phyloP scores from a whole-genome alignment of 2,329 filamentous ascomycete species.

The Aureobasidium vineae region DNA sequence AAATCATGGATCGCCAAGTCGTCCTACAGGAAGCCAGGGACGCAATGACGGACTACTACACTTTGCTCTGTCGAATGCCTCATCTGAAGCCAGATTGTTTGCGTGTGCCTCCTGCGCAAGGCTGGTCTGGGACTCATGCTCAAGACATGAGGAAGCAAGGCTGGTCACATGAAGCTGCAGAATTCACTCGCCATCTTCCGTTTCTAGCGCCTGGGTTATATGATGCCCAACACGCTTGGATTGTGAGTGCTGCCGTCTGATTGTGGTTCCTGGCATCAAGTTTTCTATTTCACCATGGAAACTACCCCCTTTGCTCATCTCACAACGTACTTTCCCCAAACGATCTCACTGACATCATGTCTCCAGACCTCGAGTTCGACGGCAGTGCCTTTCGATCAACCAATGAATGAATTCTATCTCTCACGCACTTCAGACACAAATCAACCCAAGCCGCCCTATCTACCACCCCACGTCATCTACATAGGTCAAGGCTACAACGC shows the following conservation, averaged over 20 bases:
- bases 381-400: background rate
- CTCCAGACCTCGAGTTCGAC: background rate
- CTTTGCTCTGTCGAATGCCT: background rate
- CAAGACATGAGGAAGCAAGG: background rate
- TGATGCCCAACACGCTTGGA: background rate
- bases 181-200: background rate
- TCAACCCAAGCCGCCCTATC: background rate
- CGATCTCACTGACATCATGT: background rate
- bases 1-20: too few species aligned
- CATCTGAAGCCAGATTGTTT: background rate
- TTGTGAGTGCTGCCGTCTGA: background rate
- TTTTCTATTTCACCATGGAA: too few species aligned
- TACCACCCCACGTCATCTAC: slow-evolving; percentile 1
- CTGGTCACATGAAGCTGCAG: background rate
- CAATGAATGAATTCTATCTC: background rate
- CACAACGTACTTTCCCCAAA: too few species aligned
- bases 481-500: background rate
- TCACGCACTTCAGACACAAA: background rate
- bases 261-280: background rate
- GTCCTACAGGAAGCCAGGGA: background rate
- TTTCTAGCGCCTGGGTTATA: background rate
- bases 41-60: background rate
- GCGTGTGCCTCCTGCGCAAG: background rate
- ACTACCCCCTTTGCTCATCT: too few species aligned
- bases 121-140: background rate